phyloP scores from a whole-genome alignment of 805 yeast genomes.

The Saccharomyces paradoxus region DNA sequence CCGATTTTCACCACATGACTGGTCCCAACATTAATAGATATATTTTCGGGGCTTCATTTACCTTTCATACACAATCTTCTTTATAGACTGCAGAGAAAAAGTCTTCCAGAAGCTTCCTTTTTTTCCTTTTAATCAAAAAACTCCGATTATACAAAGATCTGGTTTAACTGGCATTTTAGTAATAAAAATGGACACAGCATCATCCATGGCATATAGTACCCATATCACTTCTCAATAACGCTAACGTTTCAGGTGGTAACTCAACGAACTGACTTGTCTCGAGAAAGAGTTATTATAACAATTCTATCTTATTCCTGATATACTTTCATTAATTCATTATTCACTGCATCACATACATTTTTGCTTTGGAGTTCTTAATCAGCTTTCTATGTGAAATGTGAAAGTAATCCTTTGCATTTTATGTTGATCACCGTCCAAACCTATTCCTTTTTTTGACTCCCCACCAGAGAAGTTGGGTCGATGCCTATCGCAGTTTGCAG shows the following conservation, averaged over 20 bases:
- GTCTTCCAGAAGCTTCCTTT: background rate
- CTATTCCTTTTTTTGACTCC: background rate
- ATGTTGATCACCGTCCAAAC: background rate
- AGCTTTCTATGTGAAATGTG: background rate
- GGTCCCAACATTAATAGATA: background rate
- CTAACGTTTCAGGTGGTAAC: background rate
- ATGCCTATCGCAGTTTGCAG: background rate
- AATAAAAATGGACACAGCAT: background rate
- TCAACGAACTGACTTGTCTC: background rate
- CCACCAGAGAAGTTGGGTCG: background rate
- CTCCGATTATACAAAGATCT: background rate
- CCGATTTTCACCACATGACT: background rate
- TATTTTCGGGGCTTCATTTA: background rate
- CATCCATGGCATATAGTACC: background rate
- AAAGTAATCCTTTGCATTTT: background rate
- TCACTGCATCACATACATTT: constrained; percentile 11
- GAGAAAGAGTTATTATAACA: background rate
- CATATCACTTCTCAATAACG: background rate
- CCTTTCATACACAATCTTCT: background rate
- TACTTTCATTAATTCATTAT: background rate
- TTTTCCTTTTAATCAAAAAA: background rate
- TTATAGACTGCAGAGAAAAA: background rate
- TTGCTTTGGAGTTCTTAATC: constrained; percentile 10
- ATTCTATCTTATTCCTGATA: background rate
- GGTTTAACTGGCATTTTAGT: background rate